A percentile compares a stretch with the other conserved stretches of the same genome.
phyloP scores from a whole-genome alignment of 2,329 filamentous ascomycete genomes.

The Cucurbitaria berberidis region DNA sequence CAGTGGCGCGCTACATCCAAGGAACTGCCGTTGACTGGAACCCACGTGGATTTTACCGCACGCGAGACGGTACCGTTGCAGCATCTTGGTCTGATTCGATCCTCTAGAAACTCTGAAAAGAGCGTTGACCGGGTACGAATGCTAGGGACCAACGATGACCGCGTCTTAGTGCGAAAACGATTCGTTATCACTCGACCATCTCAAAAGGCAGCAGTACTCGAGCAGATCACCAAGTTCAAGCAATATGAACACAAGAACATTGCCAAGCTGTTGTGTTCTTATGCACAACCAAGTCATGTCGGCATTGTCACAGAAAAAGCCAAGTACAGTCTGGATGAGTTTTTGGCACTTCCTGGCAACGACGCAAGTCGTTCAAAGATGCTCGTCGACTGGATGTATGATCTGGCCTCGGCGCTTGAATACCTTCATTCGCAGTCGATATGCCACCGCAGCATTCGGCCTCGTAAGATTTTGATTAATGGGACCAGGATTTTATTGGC shows the following conservation, averaged over 20 bases:
- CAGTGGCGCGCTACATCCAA: constrained; percentile 51
- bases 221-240: constrained; percentile 48
- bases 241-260: constrained; percentile 49
- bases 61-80: constrained; percentile 48
- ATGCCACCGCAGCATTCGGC: constrained; percentile 47
- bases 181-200: constrained; percentile 44
- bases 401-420: constrained; percentile 47
- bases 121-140: constrained; percentile 46
- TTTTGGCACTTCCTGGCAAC: constrained; percentile 35
- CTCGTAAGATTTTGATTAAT: constrained; percentile 49
- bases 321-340: constrained; percentile 49
- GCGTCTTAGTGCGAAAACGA: constrained; percentile 45
- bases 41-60: constrained; percentile 45
- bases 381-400: constrained; percentile 50
- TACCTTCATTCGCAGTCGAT: constrained; percentile 48
- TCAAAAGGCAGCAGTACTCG: constrained; percentile 44
- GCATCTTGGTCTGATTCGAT: constrained; percentile 38
- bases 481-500: constrained; percentile 43
- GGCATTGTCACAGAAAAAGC: constrained; percentile 43
- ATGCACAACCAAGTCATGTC: constrained; percentile 46
- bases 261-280: constrained; percentile 47
- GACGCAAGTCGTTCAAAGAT: constrained; percentile 42
- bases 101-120: constrained; percentile 44
- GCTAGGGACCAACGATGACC: constrained; percentile 43
- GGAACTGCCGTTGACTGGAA: constrained; percentile 46